A percentile compares a stretch with the other conserved stretches of the same genome.
Conservation (phyloP, 257 asterid species). For the Nicotiana tabacum region DNA sequence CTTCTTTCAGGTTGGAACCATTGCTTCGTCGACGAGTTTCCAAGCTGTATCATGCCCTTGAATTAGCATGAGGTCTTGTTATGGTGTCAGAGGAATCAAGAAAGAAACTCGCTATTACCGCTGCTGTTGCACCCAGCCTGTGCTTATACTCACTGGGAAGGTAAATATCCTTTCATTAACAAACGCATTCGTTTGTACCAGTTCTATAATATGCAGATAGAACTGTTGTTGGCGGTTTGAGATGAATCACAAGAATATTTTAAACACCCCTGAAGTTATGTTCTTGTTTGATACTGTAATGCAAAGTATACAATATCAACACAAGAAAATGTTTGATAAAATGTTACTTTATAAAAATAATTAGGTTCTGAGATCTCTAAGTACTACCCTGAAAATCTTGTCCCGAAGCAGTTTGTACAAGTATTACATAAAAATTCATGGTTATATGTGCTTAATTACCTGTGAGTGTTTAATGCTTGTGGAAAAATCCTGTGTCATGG, state of each 20-base stretch:
- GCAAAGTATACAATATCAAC: background rate
- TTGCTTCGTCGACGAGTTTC: slow-evolving; percentile 66
- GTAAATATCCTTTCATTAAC: slow-evolving; percentile 13
- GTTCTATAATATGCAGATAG: background rate
- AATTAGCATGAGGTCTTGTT: slow-evolving; percentile 37
- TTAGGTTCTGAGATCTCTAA: background rate
- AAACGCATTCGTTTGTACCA: background rate
- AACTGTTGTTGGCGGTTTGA: background rate
- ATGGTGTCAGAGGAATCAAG: slow-evolving; percentile 16
- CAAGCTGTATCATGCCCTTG: slow-evolving; percentile 53
- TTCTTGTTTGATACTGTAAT: background rate
- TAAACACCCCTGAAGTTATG: background rate
- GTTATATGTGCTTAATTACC: background rate
- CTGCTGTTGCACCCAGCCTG: slow-evolving; percentile 17
- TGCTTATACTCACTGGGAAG: slow-evolving; percentile 33
- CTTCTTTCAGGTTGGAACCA: slow-evolving; percentile 71
- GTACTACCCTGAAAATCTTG: background rate
- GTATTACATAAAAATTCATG: no score
- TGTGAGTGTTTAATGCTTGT: background rate
- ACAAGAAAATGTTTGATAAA: no score
- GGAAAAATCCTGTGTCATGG: background rate
- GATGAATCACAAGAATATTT: background rate
- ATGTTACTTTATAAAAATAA: background rate
- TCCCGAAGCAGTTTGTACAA: no score
- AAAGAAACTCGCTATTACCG: slow-evolving; percentile 12